These are phyloP conservation scores for Hepatocystis sp. DNA, from an alignment of 169 alveolate genomes.

Conservation along the genomic window DNA sequence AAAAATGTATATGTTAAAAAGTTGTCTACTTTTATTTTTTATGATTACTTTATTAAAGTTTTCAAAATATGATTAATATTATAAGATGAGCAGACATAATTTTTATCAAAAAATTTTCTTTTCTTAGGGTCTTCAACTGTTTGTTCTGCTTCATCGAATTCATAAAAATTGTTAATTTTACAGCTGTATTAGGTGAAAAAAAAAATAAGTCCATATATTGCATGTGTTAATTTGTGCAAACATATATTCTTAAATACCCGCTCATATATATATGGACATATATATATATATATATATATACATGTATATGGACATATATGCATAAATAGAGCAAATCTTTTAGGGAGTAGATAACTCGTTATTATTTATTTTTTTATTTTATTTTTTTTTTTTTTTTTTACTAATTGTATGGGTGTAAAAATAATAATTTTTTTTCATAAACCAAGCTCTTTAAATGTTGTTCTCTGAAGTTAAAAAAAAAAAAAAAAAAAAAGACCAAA, in stretches of 20 bases:
- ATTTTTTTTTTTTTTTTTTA: too few relatives aligned
- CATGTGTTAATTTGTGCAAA: too few relatives aligned
- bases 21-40: too few relatives aligned
- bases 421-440: slow-evolving; percentile 34
- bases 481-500: neutral
- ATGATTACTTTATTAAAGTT: slow-evolving; percentile 61
- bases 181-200: slow-evolving; percentile 17
- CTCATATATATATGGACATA: too few relatives aligned
- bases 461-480: slow-evolving; percentile 9
- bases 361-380: too few relatives aligned
- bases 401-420: slow-evolving; percentile 69
- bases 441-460: slow-evolving; percentile 34
- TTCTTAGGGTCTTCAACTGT: slow-evolving; percentile 34
- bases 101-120: slow-evolving; percentile 54
- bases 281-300: too few relatives aligned
- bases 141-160: slow-evolving; percentile 41
- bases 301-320: too few relatives aligned
- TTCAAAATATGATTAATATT: slow-evolving; percentile 58
- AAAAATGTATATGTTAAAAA: too few relatives aligned
- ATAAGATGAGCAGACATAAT: slow-evolving; percentile 53
- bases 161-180: slow-evolving; percentile 32
- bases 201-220: too few relatives aligned
- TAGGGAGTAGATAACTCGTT: too few relatives aligned
- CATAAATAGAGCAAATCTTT: too few relatives aligned
- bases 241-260: too few relatives aligned